These are phyloP conservation scores for Hypoxylon rubiginosum DNA, from an alignment of 2,329 filamentous ascomycete species.

Conservation along the genomic window DNA sequence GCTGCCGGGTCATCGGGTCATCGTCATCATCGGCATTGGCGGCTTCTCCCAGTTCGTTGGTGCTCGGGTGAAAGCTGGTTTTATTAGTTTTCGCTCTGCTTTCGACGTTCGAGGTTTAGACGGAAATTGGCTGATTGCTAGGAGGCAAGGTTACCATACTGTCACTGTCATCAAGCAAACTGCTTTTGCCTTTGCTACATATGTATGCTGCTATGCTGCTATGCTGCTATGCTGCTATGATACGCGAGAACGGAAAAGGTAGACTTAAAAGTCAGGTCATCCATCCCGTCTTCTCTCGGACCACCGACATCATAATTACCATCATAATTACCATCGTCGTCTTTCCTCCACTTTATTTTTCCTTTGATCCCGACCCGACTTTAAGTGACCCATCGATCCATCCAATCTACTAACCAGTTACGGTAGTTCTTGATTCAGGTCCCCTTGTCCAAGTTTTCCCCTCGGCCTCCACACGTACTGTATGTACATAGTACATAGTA, in stretches of 20 bases:
- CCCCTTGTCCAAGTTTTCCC: conserved; percentile 24
- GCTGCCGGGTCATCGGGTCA: neutral
- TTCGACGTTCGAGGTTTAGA: neutral
- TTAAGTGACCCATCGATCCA: conserved; percentile 8
- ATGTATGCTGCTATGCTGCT: too few species aligned
- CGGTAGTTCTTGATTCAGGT: conserved; percentile 32
- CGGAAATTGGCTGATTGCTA: neutral
- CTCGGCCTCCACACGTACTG: conserved; percentile 15
- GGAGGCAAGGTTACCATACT: neutral
- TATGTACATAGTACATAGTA: too few species aligned
- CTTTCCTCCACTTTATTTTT: conserved; percentile 32
- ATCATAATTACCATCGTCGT: conserved; percentile 31
- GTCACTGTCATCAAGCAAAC: neutral
- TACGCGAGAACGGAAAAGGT: neutral
- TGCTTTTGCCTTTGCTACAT: too few species aligned
- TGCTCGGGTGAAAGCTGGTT: conserved; percentile 14
- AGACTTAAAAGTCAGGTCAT: neutral
- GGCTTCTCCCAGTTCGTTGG: conserved; percentile 13
- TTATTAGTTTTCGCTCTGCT: conserved; percentile 13
- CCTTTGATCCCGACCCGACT: conserved; percentile 15
- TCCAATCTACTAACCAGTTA: conserved; percentile 25
- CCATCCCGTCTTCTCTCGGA: conserved; percentile 14
- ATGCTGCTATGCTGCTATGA: neutral
- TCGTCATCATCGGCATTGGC: conserved; percentile 15
- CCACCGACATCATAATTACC: conserved; percentile 32